phyloP scores from a whole-genome alignment of 305 asterid genomes.

The Fraxinus dipetala region DNA sequence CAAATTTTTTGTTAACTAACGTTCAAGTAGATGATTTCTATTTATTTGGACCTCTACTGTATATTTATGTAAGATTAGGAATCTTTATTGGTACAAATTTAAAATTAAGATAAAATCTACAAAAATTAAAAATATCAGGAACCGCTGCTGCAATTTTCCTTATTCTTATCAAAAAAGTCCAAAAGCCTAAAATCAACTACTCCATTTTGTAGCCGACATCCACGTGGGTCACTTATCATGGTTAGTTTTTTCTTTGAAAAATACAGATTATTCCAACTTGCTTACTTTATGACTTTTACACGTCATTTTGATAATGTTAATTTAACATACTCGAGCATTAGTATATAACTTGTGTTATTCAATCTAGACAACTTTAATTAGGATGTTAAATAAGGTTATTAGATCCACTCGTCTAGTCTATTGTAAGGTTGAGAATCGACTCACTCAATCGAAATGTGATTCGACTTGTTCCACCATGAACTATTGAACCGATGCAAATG shows the following conservation, averaged over 20 bases:
- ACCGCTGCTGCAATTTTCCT: neutral
- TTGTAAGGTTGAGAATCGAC: neutral
- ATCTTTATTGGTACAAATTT: neutral
- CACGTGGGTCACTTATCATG: slow-evolving; percentile 1
- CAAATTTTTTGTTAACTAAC: neutral
- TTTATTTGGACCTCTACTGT: too few species aligned
- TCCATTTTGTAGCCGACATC: slow-evolving; percentile 29
- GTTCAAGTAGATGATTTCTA: neutral
- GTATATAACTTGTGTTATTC: neutral
- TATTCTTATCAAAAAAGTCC: neutral
- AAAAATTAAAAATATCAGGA: neutral
- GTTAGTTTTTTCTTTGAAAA: neutral
- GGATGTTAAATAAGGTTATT: neutral
- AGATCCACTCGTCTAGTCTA: neutral
- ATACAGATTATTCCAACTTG: neutral
- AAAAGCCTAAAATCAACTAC: slow-evolving; percentile 29
- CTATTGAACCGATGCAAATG: neutral
- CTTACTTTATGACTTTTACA: neutral
- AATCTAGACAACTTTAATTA: neutral
- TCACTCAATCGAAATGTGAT: neutral
- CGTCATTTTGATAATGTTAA: neutral
- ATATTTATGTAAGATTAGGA: too few species aligned
- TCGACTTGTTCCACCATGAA: neutral
- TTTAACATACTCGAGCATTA: neutral
- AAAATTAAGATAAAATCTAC: too few species aligned